These are phyloP conservation scores for Pichia cephalocereana DNA, from an alignment of 805 yeast genomes.

Conservation along the genomic window DNA sequence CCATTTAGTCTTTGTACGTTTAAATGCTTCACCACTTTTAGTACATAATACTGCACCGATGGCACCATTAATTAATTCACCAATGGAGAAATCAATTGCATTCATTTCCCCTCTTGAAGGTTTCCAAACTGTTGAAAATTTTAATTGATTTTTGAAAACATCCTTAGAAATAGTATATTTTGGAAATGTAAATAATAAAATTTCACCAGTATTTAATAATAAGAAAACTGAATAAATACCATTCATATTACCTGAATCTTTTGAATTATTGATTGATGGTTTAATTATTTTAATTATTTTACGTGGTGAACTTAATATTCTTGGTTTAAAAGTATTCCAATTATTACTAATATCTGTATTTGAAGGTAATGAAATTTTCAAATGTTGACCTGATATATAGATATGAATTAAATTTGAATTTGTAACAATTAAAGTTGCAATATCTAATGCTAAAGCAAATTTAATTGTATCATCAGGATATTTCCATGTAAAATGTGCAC, in stretches of 20 bases:
- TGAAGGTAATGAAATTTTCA: slow-evolving; percentile 33
- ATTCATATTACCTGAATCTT: slow-evolving; percentile 16
- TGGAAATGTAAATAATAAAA: slow-evolving; percentile 31
- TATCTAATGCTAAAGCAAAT: slow-evolving; percentile 55
- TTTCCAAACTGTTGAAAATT: slow-evolving; percentile 48
- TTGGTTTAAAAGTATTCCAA: slow-evolving; percentile 48
- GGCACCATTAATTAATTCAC: slow-evolving; percentile 30
- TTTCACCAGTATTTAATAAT: slow-evolving; percentile 52
- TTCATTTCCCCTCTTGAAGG: slow-evolving; percentile 49
- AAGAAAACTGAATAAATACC: slow-evolving; percentile 34
- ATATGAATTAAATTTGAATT: slow-evolving; percentile 52
- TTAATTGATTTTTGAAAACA: slow-evolving; percentile 33
- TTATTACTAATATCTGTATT: slow-evolving; percentile 30
- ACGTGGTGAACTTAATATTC: slow-evolving; percentile 34
- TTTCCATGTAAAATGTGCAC: slow-evolving; percentile 29
- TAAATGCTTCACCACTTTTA: slow-evolving; percentile 57
- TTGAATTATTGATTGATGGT: slow-evolving; percentile 12
- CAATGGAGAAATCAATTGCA: slow-evolving; percentile 59
- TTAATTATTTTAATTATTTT: slow-evolving; percentile 26
- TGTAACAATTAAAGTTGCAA: slow-evolving; percentile 58
- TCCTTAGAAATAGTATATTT: slow-evolving; percentile 22
- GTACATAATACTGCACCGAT: slow-evolving; percentile 48
- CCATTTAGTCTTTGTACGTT: slow-evolving; percentile 19
- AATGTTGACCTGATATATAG: slow-evolving; percentile 47
- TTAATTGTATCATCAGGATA: slow-evolving; percentile 42